Base-by-base conservation (phyloP, 2,329 filamentous ascomycete genomes). In the Scleromitrula shiraiana region DNA sequence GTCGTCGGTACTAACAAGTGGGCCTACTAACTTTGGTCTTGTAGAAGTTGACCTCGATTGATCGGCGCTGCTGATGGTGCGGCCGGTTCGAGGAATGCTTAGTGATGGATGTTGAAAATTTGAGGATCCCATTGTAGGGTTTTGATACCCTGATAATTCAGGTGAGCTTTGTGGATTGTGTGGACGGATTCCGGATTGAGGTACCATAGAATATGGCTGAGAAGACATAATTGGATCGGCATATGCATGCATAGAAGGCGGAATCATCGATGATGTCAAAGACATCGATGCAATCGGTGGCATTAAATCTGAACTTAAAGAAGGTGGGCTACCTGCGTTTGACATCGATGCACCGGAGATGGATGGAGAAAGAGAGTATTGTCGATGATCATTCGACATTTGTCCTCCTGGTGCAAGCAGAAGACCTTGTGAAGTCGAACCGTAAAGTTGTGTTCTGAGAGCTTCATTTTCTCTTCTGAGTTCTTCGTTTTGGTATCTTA, bases 381-480 rank as follows among this genome's bases (percentile, higher is more conserved):
- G 52, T 22, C 61, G 61, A 15, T 50, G 43, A 27, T 63, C 60
- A 45, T 49, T 51, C 33, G 55, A 30, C 3, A 56, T 42, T 12
- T 39, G 46, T 15, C 36, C 44, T 19, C 40, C 50, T 37, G 58
- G 60, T 12, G 53, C 51, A 8, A 60, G 50, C 27, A 63, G 50
- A 15, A 61, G 36, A 33, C 38, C 38, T 20, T 58, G 54, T 41
- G 62, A 64, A 14, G 61, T 56, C 23, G 64, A 63, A 7, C 61
- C 62, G 51, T 67, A 67, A 27, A 65, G 50, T 45, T 64, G 62
- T 46, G 63, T 55, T 50, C 61, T 62, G 20, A 70, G 55, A 19
- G 62, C 55, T 51, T 70, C 65, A 49, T 70, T 70, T 50, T 70
- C 67, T 53, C 64, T 59, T 36, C 58, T 59, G 17, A 70, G 62